Conservation (phyloP, 192 early-diverging fungal genomes). For the Mortierella claussenii region DNA sequence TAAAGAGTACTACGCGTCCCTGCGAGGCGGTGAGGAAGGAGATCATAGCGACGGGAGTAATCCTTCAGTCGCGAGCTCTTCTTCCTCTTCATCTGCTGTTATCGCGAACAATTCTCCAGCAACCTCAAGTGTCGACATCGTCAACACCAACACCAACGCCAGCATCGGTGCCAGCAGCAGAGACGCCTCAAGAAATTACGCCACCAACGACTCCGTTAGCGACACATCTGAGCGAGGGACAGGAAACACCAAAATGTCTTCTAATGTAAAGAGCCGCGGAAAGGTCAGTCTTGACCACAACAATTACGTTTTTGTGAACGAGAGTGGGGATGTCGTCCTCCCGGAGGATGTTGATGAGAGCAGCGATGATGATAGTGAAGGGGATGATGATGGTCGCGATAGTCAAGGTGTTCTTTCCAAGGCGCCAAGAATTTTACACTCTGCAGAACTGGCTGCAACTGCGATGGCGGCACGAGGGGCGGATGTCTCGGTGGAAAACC, state of each 20-base stretch:
- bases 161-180: background rate
- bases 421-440: constrained; percentile 3
- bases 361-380: background rate
- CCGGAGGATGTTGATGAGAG: background rate
- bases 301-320: no score
- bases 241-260: background rate
- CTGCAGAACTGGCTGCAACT: background rate
- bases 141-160: background rate
- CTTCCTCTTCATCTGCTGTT: background rate
- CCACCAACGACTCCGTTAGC: constrained; percentile 1
- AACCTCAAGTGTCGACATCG: background rate
- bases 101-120: background rate
- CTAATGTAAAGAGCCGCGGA: no score
- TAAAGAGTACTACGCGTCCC: constrained; percentile 5
- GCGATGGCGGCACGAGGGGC: background rate
- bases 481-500: constrained; percentile 16
- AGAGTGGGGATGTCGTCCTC: background rate
- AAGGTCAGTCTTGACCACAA: no score
- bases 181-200: background rate
- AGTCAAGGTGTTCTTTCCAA: background rate
- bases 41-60: no score
- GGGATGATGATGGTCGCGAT: background rate
- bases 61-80: background rate
- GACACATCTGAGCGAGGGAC: background rate
- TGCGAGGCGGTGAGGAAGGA: no score